Evolutionary conservation across 1,284 basidiomycete genomes (phyloP).

Genomic region (Ustilago tritici): DNA sequence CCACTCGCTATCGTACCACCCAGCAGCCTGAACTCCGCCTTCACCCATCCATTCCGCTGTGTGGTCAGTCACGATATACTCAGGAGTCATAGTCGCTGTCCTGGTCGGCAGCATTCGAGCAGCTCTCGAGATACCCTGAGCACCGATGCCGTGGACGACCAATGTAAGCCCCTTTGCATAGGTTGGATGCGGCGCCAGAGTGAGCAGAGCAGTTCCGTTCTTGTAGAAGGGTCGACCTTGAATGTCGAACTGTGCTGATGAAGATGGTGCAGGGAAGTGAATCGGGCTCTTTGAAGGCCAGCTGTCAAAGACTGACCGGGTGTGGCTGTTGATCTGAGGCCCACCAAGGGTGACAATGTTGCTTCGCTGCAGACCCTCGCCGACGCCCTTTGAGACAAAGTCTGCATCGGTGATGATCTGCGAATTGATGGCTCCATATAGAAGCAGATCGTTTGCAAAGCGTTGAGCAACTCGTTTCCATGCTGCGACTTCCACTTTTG

Average conservation of each 20-base stretch:
- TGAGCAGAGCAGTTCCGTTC: slow-evolving; percentile 28
- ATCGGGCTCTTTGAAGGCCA: slow-evolving; percentile 26
- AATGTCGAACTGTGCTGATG: slow-evolving; percentile 37
- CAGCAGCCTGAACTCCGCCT: slow-evolving; percentile 45
- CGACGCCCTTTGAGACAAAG: not conserved
- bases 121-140: slow-evolving; percentile 33
- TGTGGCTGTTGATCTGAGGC: slow-evolving; percentile 37
- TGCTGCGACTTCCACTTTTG: slow-evolving; percentile 7
- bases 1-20: slow-evolving; percentile 50
- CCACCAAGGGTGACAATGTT: slow-evolving; percentile 44
- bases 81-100: slow-evolving; percentile 50
- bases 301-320: slow-evolving; percentile 12
- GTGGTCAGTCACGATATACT: slow-evolving; percentile 46
- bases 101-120: slow-evolving; percentile 49
- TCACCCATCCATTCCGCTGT: slow-evolving; percentile 43
- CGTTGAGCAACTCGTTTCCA: slow-evolving; percentile 29
- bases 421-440: slow-evolving; percentile 45
- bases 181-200: slow-evolving; percentile 28
- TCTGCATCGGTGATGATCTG: slow-evolving; percentile 44
- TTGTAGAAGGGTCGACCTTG: slow-evolving; percentile 36
- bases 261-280: slow-evolving; percentile 19
- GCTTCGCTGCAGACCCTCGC: slow-evolving; percentile 9
- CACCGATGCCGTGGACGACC: slow-evolving; percentile 35
- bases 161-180: slow-evolving; percentile 17
- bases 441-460: slow-evolving; percentile 42